A percentile compares a stretch with the other conserved stretches of the same genome.
phyloP scores from a whole-genome alignment of 768 basidiomycete species.

The Russula compacta region DNA sequence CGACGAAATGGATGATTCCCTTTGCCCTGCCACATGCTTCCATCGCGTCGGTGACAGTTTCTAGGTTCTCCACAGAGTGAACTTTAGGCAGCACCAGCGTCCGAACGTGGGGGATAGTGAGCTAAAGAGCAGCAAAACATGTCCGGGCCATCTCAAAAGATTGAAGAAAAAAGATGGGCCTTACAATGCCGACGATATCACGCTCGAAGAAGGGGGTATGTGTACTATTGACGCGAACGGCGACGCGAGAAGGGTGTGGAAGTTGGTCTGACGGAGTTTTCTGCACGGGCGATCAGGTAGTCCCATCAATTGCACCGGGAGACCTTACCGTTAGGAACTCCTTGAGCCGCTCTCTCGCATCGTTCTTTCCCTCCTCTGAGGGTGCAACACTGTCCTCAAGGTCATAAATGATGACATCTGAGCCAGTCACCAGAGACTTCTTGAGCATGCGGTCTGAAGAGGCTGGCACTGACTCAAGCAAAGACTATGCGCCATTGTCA shows the following conservation, averaged over 20 bases:
- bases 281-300: background rate
- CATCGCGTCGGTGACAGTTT: slow-evolving; percentile 45
- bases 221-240: slow-evolving; percentile 63
- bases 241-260: slow-evolving; percentile 43
- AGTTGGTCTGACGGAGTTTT: slow-evolving; percentile 25
- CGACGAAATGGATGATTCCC: slow-evolving; percentile 49
- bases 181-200: slow-evolving; percentile 54
- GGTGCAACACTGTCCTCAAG: slow-evolving; percentile 82
- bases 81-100: slow-evolving; percentile 84
- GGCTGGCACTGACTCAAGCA: slow-evolving; percentile 49
- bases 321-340: slow-evolving; percentile 46
- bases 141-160: background rate
- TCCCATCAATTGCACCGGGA: background rate
- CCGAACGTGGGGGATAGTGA: slow-evolving; percentile 38
- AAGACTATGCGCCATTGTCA: background rate
- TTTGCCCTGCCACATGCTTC: slow-evolving; percentile 25
- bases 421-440: slow-evolving; percentile 53
- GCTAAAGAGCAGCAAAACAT: slow-evolving; percentile 27
- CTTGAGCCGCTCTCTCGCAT: slow-evolving; percentile 46
- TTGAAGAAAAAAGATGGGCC: slow-evolving; percentile 13
- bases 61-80: slow-evolving; percentile 57
- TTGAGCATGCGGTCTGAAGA: slow-evolving; percentile 74
- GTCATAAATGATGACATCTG: slow-evolving; percentile 81
- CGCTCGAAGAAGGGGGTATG: slow-evolving; percentile 55
- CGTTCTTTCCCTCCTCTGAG: slow-evolving; percentile 42